Evolutionary conservation across 495 filamentous ascomycete genomes (phyloP), one percentile per base, ranked within the genome.

Genomic region (Letharia columbiana): DNA sequence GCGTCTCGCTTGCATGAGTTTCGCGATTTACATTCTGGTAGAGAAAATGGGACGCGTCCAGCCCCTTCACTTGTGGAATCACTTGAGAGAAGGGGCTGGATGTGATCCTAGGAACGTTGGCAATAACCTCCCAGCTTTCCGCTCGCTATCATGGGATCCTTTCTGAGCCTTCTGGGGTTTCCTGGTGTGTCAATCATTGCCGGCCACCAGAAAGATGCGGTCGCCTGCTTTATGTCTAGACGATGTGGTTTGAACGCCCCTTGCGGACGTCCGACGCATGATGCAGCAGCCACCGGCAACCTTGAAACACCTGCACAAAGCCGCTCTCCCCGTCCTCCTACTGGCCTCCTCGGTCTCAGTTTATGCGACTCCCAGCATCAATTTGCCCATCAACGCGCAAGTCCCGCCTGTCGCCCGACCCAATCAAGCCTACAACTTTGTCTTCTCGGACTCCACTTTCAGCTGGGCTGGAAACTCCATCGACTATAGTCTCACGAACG

Each of bases 351-450:
- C 67, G 13, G 54, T 45, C 68, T 67, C 69, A 49, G 77, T 78
- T 23, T 68, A 71, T 60, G 84, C 83, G 56, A 73, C 71, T 59
- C 79, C 82, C 62, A 67, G 73, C 63, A 77, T 87, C 60, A 82
- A 83, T 45, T 87, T 91, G 61, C 88, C 88, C 0, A 80, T 92
- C 68, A 91, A 91, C 73, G 81, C 88, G 8, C 89, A 94, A 71
- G 80, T 91, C 15, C 89, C 89, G 47, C 87, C 87, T 6, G 86
- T 91, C 61, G 90, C 89, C 5, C 83, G 87, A 63, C 79, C 87
- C 9, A 81, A 80, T 12, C 68, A 87, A 67, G 77, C 80, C 0
- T 92, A 87, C 75, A 77, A 75, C 45, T 92, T 91, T 75, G 77
- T 79, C 47, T 89, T 92, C 73, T 85, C 88, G 7, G 75, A 78